Conservation (phyloP, 768 basidiomycete genomes). For the Kwoniella botswanensis region DNA sequence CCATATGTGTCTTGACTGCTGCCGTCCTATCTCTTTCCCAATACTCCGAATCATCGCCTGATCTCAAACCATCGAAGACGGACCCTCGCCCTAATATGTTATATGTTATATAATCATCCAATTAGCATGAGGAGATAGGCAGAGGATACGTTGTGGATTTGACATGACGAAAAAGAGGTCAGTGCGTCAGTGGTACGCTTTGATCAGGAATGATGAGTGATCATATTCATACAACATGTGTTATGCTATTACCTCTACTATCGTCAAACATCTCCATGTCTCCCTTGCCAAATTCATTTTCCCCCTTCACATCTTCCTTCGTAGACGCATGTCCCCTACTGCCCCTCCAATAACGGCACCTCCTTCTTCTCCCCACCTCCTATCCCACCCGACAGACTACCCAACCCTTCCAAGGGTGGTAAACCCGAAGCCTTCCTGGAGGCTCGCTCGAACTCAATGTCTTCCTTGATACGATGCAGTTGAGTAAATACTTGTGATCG, state of each 20-base stretch:
- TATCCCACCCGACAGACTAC: background rate
- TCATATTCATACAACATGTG: background rate
- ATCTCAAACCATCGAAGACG: too few species aligned
- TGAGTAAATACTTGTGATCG: constrained; percentile 49
- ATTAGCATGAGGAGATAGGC: background rate
- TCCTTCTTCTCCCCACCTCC: background rate
- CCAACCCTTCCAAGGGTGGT: constrained; percentile 7
- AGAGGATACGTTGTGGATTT: background rate
- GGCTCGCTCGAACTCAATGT: constrained; percentile 11
- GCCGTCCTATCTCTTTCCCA: too few species aligned
- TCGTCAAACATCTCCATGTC: background rate
- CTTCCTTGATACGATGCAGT: constrained; percentile 33
- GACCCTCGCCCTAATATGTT: too few species aligned
- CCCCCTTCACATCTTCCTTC: background rate
- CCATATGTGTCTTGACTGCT: too few species aligned
- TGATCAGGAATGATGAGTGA: background rate
- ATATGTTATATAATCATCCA: too few species aligned
- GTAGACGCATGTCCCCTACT: background rate
- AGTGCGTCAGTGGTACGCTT: background rate
- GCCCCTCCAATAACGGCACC: constrained; percentile 18
- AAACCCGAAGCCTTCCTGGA: background rate
- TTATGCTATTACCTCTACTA: background rate
- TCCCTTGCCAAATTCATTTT: background rate
- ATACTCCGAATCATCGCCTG: too few species aligned
- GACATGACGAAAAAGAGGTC: background rate